Evolutionary conservation across 495 filamentous ascomycete genomes (phyloP).

Genomic region (Neurospora discreta): DNA sequence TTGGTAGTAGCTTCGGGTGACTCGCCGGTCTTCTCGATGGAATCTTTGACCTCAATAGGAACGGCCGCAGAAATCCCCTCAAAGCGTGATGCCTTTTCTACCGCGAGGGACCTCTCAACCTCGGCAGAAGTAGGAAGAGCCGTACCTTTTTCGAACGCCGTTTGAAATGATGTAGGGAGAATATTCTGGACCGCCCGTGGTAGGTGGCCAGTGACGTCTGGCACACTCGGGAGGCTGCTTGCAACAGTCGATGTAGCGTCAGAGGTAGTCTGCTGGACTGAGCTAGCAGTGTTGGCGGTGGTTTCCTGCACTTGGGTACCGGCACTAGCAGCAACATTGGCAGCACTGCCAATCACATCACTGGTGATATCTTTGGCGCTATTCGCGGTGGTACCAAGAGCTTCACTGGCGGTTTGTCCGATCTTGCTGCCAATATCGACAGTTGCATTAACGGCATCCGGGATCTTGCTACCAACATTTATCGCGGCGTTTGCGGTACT

Average conservation of each 20-base stretch:
- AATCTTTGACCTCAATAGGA: slow-evolving; percentile 64
- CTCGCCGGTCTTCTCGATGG: slow-evolving; percentile 49
- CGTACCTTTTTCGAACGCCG: neutral
- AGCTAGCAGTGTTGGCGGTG: slow-evolving; percentile 4
- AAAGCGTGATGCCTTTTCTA: slow-evolving; percentile 12
- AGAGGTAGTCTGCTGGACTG: slow-evolving; percentile 8
- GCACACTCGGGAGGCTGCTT: neutral
- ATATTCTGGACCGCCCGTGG: slow-evolving; percentile 26
- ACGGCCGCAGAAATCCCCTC: slow-evolving; percentile 42
- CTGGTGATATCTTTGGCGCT: slow-evolving; percentile 1
- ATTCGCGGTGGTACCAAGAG: neutral
- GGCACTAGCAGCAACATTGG: slow-evolving; percentile 3
- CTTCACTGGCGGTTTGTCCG: neutral
- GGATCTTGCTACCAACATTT: slow-evolving; percentile 11
- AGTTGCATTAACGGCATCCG: slow-evolving; percentile 7
- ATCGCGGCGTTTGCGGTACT: slow-evolving; percentile 20
- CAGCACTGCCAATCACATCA: slow-evolving; percentile 1
- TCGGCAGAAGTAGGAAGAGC: neutral
- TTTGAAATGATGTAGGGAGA: slow-evolving; percentile 17
- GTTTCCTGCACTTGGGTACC: slow-evolving; percentile 5
- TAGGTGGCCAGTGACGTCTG: slow-evolving; percentile 18
- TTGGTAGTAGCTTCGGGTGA: slow-evolving; percentile 62
- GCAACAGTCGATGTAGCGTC: slow-evolving; percentile 3
- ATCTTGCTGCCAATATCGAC: slow-evolving; percentile 10
- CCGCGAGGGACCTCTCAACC: neutral